Conservation (phyloP, 177 flowering plant genomes). For the Vitis hybrid region DNA sequence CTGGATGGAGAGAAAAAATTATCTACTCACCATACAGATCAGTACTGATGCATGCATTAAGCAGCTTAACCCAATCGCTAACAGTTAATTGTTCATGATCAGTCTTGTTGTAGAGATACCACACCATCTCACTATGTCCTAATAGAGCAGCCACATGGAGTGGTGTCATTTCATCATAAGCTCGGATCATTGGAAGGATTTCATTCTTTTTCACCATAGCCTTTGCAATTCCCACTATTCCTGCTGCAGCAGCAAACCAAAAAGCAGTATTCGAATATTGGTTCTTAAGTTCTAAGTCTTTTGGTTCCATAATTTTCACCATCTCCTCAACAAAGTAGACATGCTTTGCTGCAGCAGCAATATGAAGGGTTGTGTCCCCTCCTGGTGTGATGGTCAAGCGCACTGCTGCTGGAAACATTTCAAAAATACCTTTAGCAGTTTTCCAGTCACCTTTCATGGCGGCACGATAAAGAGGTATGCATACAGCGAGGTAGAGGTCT, state of each 20-base stretch:
- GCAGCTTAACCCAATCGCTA: not conserved
- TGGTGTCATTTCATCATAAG: not conserved
- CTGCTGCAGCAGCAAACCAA: not conserved
- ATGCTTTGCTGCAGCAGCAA: too few relatives aligned
- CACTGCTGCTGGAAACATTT: too few relatives aligned
- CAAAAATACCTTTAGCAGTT: too few relatives aligned
- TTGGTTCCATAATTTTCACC: too few relatives aligned
- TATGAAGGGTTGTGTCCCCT: too few relatives aligned
- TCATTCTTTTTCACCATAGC: not conserved
- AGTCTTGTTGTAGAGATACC: conserved; percentile 7
- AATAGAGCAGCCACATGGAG: conserved; percentile 16
- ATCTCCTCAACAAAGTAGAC: too few relatives aligned
- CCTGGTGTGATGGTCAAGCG: too few relatives aligned
- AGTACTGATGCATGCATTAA: not conserved
- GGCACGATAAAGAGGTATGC: too few relatives aligned
- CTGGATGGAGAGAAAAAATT: too few relatives aligned
- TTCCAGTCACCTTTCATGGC: too few relatives aligned
- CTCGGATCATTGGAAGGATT: conserved; percentile 1
- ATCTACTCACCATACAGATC: not conserved
- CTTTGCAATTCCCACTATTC: not conserved
- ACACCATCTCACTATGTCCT: conserved; percentile 23
- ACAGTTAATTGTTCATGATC: not conserved
- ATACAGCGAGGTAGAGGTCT: too few relatives aligned
- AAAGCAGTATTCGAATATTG: not conserved
- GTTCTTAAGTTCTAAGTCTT: too few relatives aligned